Conservation (phyloP, 257 asterid species). For the Solanum sejunctum region DNA sequence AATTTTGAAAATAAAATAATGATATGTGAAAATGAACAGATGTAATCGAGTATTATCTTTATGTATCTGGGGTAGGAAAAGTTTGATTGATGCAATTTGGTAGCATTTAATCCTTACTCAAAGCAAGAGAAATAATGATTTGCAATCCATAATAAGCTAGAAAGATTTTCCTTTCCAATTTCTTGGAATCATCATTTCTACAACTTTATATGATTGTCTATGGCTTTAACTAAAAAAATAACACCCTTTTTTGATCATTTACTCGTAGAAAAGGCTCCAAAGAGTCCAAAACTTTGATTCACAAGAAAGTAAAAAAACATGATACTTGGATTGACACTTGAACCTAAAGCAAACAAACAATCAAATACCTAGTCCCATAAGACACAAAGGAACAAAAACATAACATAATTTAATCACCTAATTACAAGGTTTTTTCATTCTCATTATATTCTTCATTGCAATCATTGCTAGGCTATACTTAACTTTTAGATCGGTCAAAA, state of each 20-base stretch:
- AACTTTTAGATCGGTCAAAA: not conserved
- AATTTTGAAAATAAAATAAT: too few relatives aligned
- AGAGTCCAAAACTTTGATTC: not conserved
- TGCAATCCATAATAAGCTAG: not conserved
- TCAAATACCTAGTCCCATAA: not conserved
- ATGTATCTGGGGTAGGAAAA: not conserved
- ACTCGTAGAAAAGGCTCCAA: not conserved
- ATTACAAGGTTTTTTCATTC: not conserved
- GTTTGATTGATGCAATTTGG: not conserved
- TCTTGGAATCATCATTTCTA: not conserved
- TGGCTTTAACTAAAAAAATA: not conserved
- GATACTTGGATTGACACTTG: conserved; percentile 2
- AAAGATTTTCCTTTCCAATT: not conserved
- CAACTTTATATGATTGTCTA: not conserved
- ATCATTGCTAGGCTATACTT: not conserved
- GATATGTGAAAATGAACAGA: too few relatives aligned
- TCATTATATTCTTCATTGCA: not conserved
- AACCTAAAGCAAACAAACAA: not conserved
- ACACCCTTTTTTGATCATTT: not conserved
- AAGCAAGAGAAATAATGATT: not conserved
- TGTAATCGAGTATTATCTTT: not conserved
- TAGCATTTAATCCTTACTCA: not conserved
- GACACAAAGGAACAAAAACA: not conserved
- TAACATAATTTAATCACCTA: not conserved
- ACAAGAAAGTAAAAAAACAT: not conserved